Evolutionary conservation across 495 filamentous ascomycete genomes (phyloP), one percentile per base, ranked within the genome.

Genomic region (Neurospora intermedia): DNA sequence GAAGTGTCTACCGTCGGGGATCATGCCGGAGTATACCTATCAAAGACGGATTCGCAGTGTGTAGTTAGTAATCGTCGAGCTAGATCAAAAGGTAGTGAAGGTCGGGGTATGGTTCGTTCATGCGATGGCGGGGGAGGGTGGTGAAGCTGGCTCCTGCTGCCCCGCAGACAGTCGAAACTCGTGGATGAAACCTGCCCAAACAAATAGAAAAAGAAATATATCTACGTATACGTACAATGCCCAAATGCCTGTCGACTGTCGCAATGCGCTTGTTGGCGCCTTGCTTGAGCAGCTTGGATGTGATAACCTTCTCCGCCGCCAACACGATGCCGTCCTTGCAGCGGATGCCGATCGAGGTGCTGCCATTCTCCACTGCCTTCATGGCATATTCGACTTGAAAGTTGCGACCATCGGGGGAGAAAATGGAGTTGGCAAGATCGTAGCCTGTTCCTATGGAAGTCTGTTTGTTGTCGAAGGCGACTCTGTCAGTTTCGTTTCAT

Each of bases 361-460:
- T 95, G 74, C 96, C 96, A 80, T 97, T 98, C 85, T 99, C 96
- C 70, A 99, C 96, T 74, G 96, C 96, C 87, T 99, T 99, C 73
- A 96, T 90, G 73, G 96, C 96, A 84, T 99, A 99, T 87, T 99
- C 96, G 81, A 98, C 96, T 84, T 99, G 96, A 82, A 99, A 99
- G 84, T 99, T 99, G 76, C 96, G 91, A 82, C 96, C 96, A 86
- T 99, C 96, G 72, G 96, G 96, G 43, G 94, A 98, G 87, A 98
- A 99, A 84, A 98, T 94, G 78, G 96, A 98, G 88, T 99, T 99
- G 78, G 93, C 92, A 80, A 99, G 92, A 89, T 99, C 96, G 85
- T 99, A 99, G 79, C 96, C 96, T 78, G 96, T 99, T 81, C 96
- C 96, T 90, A 99, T 99, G 78, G 96, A 99, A 79, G 96, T 99